Evolutionary conservation across 2,329 filamentous ascomycete species (phyloP), one percentile per base, ranked within the genome.

Genomic region (Colletotrichum kahawae): DNA sequence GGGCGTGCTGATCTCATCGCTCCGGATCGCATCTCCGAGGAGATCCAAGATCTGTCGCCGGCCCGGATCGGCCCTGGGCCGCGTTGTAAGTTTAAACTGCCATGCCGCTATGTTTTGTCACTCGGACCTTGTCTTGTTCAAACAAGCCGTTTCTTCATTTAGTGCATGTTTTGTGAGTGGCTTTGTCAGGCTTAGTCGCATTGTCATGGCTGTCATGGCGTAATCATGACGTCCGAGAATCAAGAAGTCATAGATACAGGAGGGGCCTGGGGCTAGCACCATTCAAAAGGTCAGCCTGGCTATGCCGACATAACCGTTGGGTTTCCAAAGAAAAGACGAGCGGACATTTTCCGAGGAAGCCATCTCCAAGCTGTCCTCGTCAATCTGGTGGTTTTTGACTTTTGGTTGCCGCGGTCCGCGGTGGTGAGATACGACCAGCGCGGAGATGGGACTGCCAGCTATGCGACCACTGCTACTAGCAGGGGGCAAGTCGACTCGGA

Each of bases 391-490:
- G 4, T 56, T 67, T 67, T 29, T 24, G 5, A 14, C 29, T 34
- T 31, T 14, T 27, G 38, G 27, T 67, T 43, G 43, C 14, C 64
- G 43, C 43, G 43, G 43, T 13, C 7, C 10, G 43, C n/a, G 43
- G 43, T 51, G 43, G 43, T 51, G 43, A 51, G 43, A 31, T 3
- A 29, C 2, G 14, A 21, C 10, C 24, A 33, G 29, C 21, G 18
- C 8, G n/a, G 31, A 34, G 10, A 75, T 75, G 73, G 63, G 57
- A 72, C 63, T 71, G 36, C 72, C 72, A 14, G 54, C 71, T 27
- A 70, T 76, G 70, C 79, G 78, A 51, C 78, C 81, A 14, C 79
- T 85, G 29, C 71, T 84, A 7, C 79, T 84, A 4, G 82, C 79
- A 9, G 81, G 82, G 24, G 82, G 81, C 31, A 76, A 78, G 36